These are phyloP conservation scores for Kazachstania bromeliacearum DNA, from an alignment of 805 yeast genomes.

Conservation along the genomic window DNA sequence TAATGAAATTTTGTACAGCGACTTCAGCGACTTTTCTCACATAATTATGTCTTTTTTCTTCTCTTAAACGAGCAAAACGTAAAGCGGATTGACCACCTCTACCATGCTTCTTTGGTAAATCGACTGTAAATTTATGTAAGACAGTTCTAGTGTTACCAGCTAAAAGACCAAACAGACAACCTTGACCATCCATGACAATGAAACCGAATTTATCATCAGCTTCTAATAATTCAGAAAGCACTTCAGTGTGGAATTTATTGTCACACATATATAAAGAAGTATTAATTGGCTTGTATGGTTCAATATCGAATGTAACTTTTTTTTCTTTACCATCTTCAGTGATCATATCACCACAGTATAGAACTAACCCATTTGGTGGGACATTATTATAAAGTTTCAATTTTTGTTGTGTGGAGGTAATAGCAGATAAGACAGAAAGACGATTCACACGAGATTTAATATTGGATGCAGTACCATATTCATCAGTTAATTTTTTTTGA, in stretches of 20 bases:
- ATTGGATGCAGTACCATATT: conserved; percentile 97
- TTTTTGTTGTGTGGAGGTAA: conserved; percentile 96
- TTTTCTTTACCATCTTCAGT: conserved; percentile 97
- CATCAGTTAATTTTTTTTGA: conserved; percentile 91
- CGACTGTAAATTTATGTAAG: conserved; percentile 91
- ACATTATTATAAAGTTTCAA: conserved; percentile 80
- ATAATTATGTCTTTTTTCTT: conserved; percentile 97
- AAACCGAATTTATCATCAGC: conserved; percentile 95
- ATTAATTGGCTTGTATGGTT: conserved; percentile 98
- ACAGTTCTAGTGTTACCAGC: conserved; percentile 97
- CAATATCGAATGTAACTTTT: conserved; percentile 93
- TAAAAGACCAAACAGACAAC: conserved; percentile 88
- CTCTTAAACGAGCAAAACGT: conserved; percentile 98
- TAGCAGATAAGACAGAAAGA: conserved; percentile 88
- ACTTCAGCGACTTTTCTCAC: conserved; percentile 97
- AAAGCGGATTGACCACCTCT: conserved; percentile 99
- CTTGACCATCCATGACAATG: conserved; percentile 99
- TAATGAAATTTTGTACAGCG: conserved; percentile 93
- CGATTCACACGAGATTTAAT: conserved; percentile 97
- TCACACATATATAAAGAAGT: conserved; percentile 95
- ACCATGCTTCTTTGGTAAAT: conserved; percentile 98
- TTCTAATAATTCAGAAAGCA: conserved; percentile 85
- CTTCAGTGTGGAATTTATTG: conserved; percentile 97
- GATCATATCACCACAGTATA: conserved; percentile 96
- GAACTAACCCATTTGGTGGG: conserved; percentile 90